Evolutionary conservation across 148 eudicot genomes (phyloP).

Genomic region (Vaccinium corymbosum): DNA sequence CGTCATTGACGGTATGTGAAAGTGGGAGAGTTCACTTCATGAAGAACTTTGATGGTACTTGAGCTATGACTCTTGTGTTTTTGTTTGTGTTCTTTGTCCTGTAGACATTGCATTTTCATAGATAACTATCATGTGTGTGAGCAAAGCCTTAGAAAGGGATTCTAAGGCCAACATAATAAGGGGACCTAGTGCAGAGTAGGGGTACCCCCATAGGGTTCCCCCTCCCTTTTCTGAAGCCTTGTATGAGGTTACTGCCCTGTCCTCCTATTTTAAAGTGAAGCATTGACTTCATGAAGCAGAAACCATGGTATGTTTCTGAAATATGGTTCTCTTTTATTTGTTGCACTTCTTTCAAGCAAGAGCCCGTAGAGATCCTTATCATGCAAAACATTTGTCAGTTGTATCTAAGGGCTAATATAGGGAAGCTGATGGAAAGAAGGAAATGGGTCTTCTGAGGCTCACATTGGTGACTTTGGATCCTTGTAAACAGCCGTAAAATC

Average conservation of each 20-base stretch:
- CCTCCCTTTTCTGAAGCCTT: background rate
- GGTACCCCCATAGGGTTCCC: background rate
- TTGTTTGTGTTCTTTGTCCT: background rate
- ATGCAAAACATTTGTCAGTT: background rate
- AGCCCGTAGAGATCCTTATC: background rate
- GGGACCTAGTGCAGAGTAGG: background rate
- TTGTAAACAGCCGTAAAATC: background rate
- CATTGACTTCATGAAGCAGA: conserved; percentile 8
- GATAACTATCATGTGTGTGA: background rate
- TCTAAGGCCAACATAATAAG: background rate
- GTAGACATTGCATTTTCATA: conserved; percentile 3
- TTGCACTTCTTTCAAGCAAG: background rate
- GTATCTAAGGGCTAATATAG: background rate
- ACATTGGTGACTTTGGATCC: background rate
- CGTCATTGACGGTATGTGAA: background rate
- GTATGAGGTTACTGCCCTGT: background rate
- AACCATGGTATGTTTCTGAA: background rate
- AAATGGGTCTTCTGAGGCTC: background rate
- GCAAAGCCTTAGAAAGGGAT: background rate
- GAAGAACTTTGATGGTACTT: background rate
- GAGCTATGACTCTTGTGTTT: background rate
- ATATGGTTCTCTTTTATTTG: background rate
- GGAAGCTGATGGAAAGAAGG: conserved; percentile 2
- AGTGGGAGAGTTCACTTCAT: conserved; percentile 7
- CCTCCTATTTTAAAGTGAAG: background rate